Evolutionary conservation across 2,329 filamentous ascomycete species (phyloP), one percentile per base, ranked within the genome.

Genomic region (Diaporthe velutina): DNA sequence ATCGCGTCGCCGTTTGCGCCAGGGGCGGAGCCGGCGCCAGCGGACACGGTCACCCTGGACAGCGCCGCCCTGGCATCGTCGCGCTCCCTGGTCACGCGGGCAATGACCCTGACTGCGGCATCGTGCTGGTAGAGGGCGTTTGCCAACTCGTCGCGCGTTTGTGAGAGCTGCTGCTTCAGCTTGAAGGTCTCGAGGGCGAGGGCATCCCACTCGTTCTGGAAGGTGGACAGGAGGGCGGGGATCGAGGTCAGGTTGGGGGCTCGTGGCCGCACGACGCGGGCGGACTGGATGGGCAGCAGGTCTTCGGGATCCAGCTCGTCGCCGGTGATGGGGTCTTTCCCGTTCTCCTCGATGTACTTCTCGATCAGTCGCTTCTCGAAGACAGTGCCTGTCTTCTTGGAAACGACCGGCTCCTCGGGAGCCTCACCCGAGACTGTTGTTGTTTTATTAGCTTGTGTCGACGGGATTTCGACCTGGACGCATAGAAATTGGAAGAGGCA

Each of bases 161-260:
- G 94, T 70, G 93, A 90, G 76, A 99, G 88, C 82, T 98, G 95
- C 83, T 98, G 94, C 85, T 94, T 93, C 75, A 98, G 87, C 78
- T 95, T 97, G 83, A 95, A 98, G 68, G 95, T 94, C 86, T 99
- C 97, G 48, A 98, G 88, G 17, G 96, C 95, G 58, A 98, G 87
- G 12, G 96, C 93, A 83, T 99, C 97, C 97, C 97, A 99, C 88
- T 99, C 97, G 83, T 98, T 98, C 84, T 99, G 97, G 84, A 99
- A 98, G 52, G 96, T 94, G 67, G 95, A 94, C 73, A 99, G 93
- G 73, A 99, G 91, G 25, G 97, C 95, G 30, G 97, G 97, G 81
- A 99, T 98, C 50, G 97, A 99, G 72, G 97, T 98, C 80, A 98
- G 92, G 45, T 95, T 96, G 42, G 97, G 96, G 74, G 97, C 96